Percentiles rank a stretch among this genome's conserved stretches.
phyloP scores from a whole-genome alignment of 1,284 basidiomycete species.

The Anthracocystis walkeri region DNA sequence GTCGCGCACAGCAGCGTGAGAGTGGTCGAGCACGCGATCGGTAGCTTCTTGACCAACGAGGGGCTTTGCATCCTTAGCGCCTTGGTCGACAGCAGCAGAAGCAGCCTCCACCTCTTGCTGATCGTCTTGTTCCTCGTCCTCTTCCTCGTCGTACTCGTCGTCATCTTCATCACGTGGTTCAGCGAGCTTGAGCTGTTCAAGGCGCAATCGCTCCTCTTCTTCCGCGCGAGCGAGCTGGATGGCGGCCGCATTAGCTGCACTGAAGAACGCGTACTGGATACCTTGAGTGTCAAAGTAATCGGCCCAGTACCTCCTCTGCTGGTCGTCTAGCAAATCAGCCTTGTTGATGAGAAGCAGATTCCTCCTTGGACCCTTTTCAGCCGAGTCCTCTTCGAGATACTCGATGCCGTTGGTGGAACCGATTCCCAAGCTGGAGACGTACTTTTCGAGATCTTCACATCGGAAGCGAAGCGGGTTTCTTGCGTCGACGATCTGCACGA shows the following conservation, averaged over 20 bases:
- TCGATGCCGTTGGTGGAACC: constrained; percentile 90
- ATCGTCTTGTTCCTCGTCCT: constrained; percentile 64
- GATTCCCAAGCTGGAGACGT: constrained; percentile 71
- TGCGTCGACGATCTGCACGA: constrained; percentile 69
- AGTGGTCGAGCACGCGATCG: constrained; percentile 33
- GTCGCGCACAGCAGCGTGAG: constrained; percentile 32
- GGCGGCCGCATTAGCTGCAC: constrained; percentile 88
- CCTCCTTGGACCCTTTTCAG: constrained; percentile 75
- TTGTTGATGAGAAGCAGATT: constrained; percentile 94
- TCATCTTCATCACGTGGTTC: constrained; percentile 61
- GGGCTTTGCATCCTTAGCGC: constrained; percentile 44
- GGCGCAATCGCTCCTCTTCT: constrained; percentile 73
- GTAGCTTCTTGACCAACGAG: constrained; percentile 51
- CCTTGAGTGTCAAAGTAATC: constrained; percentile 88
- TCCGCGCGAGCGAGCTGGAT: constrained; percentile 73
- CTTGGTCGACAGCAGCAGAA: constrained; percentile 37
- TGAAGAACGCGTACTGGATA: constrained; percentile 93
- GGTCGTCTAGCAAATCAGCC: constrained; percentile 87
- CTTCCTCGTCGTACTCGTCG: constrained; percentile 43
- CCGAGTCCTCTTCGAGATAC: constrained; percentile 85
- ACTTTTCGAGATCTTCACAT: constrained; percentile 68
- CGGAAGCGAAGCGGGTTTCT: constrained; percentile 68
- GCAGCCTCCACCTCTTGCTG: constrained; percentile 49
- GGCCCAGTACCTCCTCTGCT: constrained; percentile 86
- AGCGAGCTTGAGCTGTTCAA: constrained; percentile 63